Conservation (phyloP, 139 green algal genomes). For the Astrephomene gubernaculifera region DNA sequence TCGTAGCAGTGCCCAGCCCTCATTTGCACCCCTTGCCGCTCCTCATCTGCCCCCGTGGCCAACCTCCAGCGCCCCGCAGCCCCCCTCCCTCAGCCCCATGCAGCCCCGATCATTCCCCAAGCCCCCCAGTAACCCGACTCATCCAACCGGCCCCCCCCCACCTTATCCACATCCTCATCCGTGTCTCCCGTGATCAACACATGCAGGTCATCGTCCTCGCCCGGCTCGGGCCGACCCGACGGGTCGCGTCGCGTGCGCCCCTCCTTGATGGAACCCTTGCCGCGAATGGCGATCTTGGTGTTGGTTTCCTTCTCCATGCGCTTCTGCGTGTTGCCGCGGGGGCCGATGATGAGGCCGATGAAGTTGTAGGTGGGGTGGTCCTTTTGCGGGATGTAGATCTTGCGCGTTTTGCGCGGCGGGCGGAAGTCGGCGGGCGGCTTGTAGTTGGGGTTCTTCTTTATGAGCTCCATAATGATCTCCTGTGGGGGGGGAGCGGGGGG, state of each 20-base stretch:
- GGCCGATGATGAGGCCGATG: slow-evolving; percentile 96
- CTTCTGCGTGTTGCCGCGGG: slow-evolving; percentile 90
- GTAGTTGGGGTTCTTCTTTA: slow-evolving; percentile 85
- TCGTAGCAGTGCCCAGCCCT: no score
- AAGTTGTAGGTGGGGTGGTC: slow-evolving; percentile 95
- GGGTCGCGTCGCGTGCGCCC: slow-evolving; percentile 76
- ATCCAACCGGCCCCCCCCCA: slow-evolving; percentile 23
- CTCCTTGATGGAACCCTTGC: slow-evolving; percentile 91
- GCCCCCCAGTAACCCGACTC: no score
- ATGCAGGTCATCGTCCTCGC: slow-evolving; percentile 93
- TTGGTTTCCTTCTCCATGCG: slow-evolving; percentile 94
- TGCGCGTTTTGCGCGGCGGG: slow-evolving; percentile 84
- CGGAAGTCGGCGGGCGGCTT: slow-evolving; percentile 85
- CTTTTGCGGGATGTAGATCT: slow-evolving; percentile 90
- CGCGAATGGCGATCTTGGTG: slow-evolving; percentile 91
- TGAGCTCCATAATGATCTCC: slow-evolving; percentile 89
- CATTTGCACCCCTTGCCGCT: no score
- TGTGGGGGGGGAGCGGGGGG: slow-evolving; percentile 28
- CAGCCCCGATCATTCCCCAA: no score
- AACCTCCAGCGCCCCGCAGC: no score
- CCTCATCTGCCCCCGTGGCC: no score
- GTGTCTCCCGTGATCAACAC: slow-evolving; percentile 92
- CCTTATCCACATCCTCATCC: slow-evolving; percentile 65
- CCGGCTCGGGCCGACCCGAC: slow-evolving; percentile 29
- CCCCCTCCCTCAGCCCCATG: no score